Evolutionary conservation across 345 rosid species (phyloP).

Genomic region (Isatis tinctoria): DNA sequence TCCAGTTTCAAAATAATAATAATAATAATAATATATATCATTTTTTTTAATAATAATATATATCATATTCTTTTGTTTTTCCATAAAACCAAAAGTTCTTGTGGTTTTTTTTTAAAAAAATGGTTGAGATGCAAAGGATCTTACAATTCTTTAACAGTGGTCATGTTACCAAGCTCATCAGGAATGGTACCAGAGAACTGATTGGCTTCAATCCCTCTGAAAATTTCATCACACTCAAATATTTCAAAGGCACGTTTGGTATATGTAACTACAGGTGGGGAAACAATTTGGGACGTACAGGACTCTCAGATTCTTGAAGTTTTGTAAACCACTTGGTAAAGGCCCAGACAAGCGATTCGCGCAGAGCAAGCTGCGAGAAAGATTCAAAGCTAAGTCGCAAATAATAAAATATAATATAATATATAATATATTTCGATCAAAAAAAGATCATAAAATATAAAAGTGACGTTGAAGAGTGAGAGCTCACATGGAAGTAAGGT

Average conservation of each 20-base stretch:
- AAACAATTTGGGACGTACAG: constrained; percentile 33
- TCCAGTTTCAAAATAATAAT: too few species aligned
- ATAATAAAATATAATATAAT: neutral
- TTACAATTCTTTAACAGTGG: constrained; percentile 41
- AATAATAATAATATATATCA: too few species aligned
- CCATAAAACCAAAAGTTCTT: neutral
- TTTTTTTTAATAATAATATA: too few species aligned
- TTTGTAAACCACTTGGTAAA: constrained; percentile 41
- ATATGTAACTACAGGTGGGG: neutral
- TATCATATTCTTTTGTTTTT: neutral
- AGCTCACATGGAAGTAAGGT: constrained; percentile 44
- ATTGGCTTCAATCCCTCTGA: constrained; percentile 54
- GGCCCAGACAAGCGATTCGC: constrained; percentile 44
- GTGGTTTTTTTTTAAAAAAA: neutral
- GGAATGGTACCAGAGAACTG: constrained; percentile 49
- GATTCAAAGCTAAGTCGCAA: neutral
- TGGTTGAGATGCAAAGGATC: neutral
- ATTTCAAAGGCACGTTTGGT: neutral
- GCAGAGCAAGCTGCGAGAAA: constrained; percentile 35
- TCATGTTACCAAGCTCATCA: constrained; percentile 44
- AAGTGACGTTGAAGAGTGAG: neutral
- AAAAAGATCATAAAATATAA: neutral
- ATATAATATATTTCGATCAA: too few species aligned
- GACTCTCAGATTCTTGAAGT: constrained; percentile 36
- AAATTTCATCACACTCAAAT: neutral